Evolutionary conservation across 768 basidiomycete genomes (phyloP), one percentile per base, ranked within the genome.

Genomic region (Sarcodon aspratus): DNA sequence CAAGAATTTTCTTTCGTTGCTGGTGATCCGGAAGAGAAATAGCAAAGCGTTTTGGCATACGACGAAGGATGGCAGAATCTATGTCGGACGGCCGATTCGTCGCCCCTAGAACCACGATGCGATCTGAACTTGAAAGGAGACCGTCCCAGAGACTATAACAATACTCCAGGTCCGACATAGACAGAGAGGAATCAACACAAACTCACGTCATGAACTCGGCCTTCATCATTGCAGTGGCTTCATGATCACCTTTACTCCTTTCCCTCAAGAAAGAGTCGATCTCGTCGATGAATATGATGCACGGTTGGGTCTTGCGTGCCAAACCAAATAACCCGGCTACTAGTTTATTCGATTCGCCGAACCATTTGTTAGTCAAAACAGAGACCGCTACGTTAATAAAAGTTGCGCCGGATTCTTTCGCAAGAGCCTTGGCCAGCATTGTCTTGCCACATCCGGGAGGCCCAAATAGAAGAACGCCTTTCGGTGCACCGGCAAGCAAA

Each of bases 371-470:
- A 31, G 82, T 81, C 53, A 89, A 69, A 8, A 79, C 80, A 3
- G 81, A 83, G 34, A 83, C 76, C 6, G 84, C 76, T 51, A 90
- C 75, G 63, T 90, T 90, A 69, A 97, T 95, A 61, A 99, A 99
- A 0, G 93, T 95, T 7, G 96, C 96, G 13, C 91, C 89, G 3
- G 87, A 91, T 69, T 99, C 94, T 62, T 95, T 96, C 10, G 96
- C 96, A 7, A 99, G 75, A 1, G 95, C 95, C 62, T 95, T 95
- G 1, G 96, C 96, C n/a, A 99, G 75, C 92, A 99, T 94, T 1
- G 96, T 98, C 71, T 99, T 99, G 21, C 96, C 96, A 55, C 96
- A 99, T 6, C 96, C 95, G 1, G 96, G 96, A 37, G 94, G 96
- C 0, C 96, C 96, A 57, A 89, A 95, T 15, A 99, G 76, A 13